A percentile compares a stretch with the other conserved stretches of the same genome.
Evolutionary conservation across 441 rosid genomes (phyloP).

Genomic region (Lepidium campestre): DNA sequence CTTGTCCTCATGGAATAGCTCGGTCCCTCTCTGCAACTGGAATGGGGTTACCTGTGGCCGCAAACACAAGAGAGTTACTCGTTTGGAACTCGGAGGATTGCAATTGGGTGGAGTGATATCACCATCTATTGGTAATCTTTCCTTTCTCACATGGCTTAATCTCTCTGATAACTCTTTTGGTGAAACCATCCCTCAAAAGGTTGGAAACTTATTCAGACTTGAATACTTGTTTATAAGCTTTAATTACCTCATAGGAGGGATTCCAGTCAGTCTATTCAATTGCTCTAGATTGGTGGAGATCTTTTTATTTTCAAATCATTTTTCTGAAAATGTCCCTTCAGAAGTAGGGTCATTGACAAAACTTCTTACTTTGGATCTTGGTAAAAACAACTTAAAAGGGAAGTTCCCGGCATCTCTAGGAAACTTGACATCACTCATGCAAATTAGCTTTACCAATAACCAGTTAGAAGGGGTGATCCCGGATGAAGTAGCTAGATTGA

Average conservation of each 20-base stretch:
- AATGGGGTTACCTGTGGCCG: background rate
- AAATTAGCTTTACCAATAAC: background rate
- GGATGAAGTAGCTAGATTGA: background rate
- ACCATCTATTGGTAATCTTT: slow-evolving; percentile 6
- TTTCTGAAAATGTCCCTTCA: background rate
- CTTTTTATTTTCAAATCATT: background rate
- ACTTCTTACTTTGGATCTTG: background rate
- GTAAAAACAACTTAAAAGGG: background rate
- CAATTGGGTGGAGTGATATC: background rate
- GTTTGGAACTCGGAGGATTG: background rate
- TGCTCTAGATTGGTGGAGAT: background rate
- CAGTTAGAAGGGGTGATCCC: background rate
- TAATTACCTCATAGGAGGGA: background rate
- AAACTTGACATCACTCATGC: background rate
- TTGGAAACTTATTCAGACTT: background rate
- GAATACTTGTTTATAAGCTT: background rate
- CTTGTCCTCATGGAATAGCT: background rate
- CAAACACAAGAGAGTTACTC: background rate
- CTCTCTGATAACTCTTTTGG: background rate
- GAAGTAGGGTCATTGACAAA: slow-evolving; percentile 1
- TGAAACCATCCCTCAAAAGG: background rate
- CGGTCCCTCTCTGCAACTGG: background rate
- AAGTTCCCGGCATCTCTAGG: background rate
- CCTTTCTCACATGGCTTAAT: background rate
- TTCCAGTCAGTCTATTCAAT: background rate